phyloP scores from a whole-genome alignment of 2,329 filamentous ascomycete species.

The Coccinonectria pachysandricola region DNA sequence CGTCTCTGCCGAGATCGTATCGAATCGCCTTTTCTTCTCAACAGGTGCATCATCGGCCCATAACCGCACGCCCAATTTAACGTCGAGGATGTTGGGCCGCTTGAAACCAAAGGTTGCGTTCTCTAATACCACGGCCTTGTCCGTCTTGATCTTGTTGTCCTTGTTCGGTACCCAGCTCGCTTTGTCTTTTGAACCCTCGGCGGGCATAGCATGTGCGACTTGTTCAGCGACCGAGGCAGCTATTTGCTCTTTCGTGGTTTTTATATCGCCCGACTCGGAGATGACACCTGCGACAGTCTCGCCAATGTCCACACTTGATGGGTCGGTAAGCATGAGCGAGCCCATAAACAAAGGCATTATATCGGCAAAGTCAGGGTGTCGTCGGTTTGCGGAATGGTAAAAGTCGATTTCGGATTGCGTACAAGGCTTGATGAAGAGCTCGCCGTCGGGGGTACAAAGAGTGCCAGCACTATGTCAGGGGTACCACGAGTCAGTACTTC shows the following conservation, averaged over 20 bases:
- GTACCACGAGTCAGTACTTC: too few relatives aligned
- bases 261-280: slow-evolving; percentile 24
- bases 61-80: slow-evolving; percentile 78
- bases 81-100: slow-evolving; percentile 80
- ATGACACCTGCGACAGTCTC: slow-evolving; percentile 36
- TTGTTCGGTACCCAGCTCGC: slow-evolving; percentile 39
- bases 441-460: slow-evolving; percentile 70
- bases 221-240: slow-evolving; percentile 23
- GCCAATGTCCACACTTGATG: slow-evolving; percentile 36
- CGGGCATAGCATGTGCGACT: slow-evolving; percentile 13
- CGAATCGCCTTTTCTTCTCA: slow-evolving; percentile 50
- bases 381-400: slow-evolving; percentile 61
- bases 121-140: slow-evolving; percentile 72
- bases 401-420: slow-evolving; percentile 78
- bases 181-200: slow-evolving; percentile 11
- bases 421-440: slow-evolving; percentile 90
- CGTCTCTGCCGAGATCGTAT: slow-evolving; percentile 47
- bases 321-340: slow-evolving; percentile 58
- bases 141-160: slow-evolving; percentile 58
- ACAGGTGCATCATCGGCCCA: slow-evolving; percentile 66
- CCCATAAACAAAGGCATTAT: slow-evolving; percentile 84
- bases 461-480: slow-evolving; percentile 64
- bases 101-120: slow-evolving; percentile 75
- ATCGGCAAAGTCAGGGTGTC: slow-evolving; percentile 63
- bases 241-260: slow-evolving; percentile 25